phyloP scores from a whole-genome alignment of 129 eudicot species.

The Arctium lappa region DNA sequence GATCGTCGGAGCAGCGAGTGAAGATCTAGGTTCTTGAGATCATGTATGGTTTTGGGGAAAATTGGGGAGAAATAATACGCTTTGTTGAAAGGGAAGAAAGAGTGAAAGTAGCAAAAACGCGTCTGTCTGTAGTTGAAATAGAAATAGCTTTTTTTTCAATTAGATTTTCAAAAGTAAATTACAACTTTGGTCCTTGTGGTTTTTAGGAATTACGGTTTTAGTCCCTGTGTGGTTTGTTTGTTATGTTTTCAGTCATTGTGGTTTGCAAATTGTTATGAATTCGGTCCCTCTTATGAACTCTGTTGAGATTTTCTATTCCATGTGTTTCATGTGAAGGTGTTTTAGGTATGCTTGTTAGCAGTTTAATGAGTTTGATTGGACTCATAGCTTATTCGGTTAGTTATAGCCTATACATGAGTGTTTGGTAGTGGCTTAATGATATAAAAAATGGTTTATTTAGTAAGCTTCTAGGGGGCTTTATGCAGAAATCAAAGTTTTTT shows the following conservation, averaged over 20 bases:
- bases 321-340: not conserved
- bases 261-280: not conserved
- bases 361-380: too few relatives aligned
- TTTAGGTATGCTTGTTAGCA: too few relatives aligned
- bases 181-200: not conserved
- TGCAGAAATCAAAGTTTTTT: too few relatives aligned
- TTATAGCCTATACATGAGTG: too few relatives aligned
- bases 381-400: too few relatives aligned
- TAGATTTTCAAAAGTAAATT: not conserved
- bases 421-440: too few relatives aligned
- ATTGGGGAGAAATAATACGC: not conserved
- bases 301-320: not conserved
- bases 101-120: not conserved
- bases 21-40: constrained; percentile 6
- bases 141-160: not conserved
- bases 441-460: too few relatives aligned
- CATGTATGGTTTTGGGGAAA: not conserved
- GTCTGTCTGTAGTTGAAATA: constrained; percentile 2
- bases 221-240: not conserved
- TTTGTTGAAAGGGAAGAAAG: not conserved
- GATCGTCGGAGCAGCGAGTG: constrained; percentile 2
- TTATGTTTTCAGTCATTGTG: not conserved
- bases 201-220: not conserved
- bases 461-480: too few relatives aligned
- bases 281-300: not conserved